Base-by-base conservation (phyloP, 2,329 filamentous ascomycete species). In the Diaporthe sp. region DNA sequence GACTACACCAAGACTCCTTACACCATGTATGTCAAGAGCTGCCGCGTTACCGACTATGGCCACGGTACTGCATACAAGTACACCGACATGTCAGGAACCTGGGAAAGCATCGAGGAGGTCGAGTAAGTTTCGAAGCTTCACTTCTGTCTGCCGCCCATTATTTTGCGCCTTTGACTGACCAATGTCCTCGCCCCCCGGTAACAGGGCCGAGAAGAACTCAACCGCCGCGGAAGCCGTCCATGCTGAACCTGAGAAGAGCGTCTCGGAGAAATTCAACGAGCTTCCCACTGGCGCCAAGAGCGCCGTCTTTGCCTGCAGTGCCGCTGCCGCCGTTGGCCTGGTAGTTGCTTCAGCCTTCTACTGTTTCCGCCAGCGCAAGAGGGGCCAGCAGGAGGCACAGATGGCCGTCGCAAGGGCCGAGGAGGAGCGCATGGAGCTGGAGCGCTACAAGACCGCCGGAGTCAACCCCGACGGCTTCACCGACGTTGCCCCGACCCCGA, bases 21-120 rank as follows among this genome's bases (percentile, higher is more conserved):
- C 85, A 92, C 88, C 79, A 96, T 96, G 94, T 91, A 90, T 76
- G 89, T 96, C 78, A 90, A 94, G 86, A 90, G 88, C 42, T 86
- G 86, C 17, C 82, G 81, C 25, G 82, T 91, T 2, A 85, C 91
- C 72, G 90, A 92, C 79, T 91, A 90, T 84, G 90, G 89, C 80
- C 89, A 87, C 68, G 90, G 91, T 62, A 90, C 90, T 79, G 89
- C 91, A 79, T 96, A 95, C 81, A 84, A 88, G 61, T 95, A 91
- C 79, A 86, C 87, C 37, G 93, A 94, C 80, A 85, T 85, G 53
- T 86, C 88, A 1, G 94, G 94, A 71, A 86, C 84, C 72, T 94
- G 87, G 86, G 79, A 92, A 79, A 93, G 92, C 84, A 94, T 94
- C 82, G 86, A 92, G 78, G 82, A 89, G 44, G 83, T 85, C 73